Evolutionary conservation across 2,329 filamentous ascomycete species (phyloP), one percentile per base, ranked within the genome.

Genomic region (Sclerotinia spermophila): DNA sequence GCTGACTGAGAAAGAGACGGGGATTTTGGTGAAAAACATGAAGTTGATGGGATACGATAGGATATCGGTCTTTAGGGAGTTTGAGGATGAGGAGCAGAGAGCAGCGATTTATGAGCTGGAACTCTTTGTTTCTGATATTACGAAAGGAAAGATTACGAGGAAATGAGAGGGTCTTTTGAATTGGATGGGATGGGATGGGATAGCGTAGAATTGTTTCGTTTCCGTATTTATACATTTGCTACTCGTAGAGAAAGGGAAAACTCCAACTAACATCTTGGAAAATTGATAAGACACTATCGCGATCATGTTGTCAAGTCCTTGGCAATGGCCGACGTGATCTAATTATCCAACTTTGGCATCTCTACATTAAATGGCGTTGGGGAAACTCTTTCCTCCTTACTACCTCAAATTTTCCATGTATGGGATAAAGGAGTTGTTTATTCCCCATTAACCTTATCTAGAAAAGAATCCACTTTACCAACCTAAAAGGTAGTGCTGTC

Each of bases 81-180:
- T 65, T 30, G 62, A 65, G 35, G 62, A 65, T 30, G 45, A 65
- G 2, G 62, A 65, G n/a, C 5, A 11, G 24, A 65, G 62, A 27
- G 15, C 5, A 13, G 45, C 13, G 1, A 53, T 65, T 21, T 2
- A 1, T 30, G 45, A 8, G 10, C 13, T 65, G 21, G 62, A 53
- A 2, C 3, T 65, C 24, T 53, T 30, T 15, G 10, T 53, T 40
- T 15, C 7, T 51, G 62, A 65, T 53, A 5, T 65, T 30, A 53
- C 45, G 5, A 62, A 44, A n/a, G 5, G 27, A 11, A 1, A 40
- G 33, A 2, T 27, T 53, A 40, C 7, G 24, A 8, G 3, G 3
- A 19, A 27, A 17, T 40, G n/a, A 2, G n/a, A 21, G 5, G 1
- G 19, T 27, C 1, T 27, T 42, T n/a, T 1, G 24, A 35, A 8